phyloP scores from a whole-genome alignment of 306 rosid species.

The Senna siamea region DNA sequence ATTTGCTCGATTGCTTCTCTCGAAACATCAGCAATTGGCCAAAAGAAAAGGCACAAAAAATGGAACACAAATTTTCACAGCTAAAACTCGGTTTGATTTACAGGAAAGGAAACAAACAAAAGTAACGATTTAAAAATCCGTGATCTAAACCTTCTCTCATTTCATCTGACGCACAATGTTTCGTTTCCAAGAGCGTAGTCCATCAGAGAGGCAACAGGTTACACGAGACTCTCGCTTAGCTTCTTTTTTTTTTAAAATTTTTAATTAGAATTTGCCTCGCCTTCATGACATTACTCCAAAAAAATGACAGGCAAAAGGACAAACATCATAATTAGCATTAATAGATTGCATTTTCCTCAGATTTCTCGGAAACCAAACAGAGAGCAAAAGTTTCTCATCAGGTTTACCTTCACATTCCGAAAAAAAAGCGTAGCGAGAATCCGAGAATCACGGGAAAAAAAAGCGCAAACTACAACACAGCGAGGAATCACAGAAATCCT shows the following conservation, averaged over 20 bases:
- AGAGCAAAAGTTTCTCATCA: background rate
- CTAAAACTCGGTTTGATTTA: conserved; percentile 7
- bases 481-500: background rate
- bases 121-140: conserved; percentile 5
- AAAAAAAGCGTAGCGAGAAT: background rate
- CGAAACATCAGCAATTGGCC: background rate
- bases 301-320: background rate
- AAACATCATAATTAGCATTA: background rate
- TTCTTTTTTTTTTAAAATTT: too few relatives aligned
- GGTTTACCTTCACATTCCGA: conserved; percentile 2
- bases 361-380: conserved; percentile 1
- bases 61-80: background rate
- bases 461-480: background rate
- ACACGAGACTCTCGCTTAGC: conserved; percentile 34
- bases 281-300: background rate
- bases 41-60: background rate
- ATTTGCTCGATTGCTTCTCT: too few relatives aligned
- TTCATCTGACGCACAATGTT: conserved; percentile 12
- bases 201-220: conserved; percentile 24
- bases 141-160: conserved; percentile 18
- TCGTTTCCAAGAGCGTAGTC: conserved; percentile 5
- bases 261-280: background rate
- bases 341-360: background rate
- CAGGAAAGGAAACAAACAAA: background rate
- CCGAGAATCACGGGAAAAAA: background rate